A percentile compares a stretch with the other conserved stretches of the same genome.
Evolutionary conservation across 1,139 yeast genomes (phyloP).

Genomic region (Yarrowia galli): DNA sequence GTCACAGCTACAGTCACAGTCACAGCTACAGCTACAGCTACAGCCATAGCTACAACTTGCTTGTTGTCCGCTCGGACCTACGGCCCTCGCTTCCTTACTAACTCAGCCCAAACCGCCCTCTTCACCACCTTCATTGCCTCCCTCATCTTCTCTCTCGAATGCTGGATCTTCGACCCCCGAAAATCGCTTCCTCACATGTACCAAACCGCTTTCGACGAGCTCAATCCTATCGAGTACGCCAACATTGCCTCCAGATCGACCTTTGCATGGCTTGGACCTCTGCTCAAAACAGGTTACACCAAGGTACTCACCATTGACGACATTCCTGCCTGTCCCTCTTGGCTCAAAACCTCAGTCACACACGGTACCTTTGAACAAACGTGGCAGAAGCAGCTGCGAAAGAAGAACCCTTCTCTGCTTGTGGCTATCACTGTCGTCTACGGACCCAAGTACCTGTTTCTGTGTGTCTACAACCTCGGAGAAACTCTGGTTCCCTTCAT

Average conservation of each 20-base stretch:
- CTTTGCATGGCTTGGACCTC: slow-evolving; percentile 26
- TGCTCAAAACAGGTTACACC: slow-evolving; percentile 9
- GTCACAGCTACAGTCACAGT: too few species aligned
- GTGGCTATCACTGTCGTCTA: slow-evolving; percentile 1
- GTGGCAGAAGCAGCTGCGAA: slow-evolving; percentile 27
- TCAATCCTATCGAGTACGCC: slow-evolving; percentile 33
- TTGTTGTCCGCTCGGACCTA: too few species aligned
- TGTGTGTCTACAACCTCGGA: slow-evolving; percentile 30
- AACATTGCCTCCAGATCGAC: slow-evolving; percentile 21
- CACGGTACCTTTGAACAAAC: slow-evolving; percentile 23
- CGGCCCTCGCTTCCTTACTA: background rate
- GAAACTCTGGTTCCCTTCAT: slow-evolving; percentile 61
- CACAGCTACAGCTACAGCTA: too few species aligned
- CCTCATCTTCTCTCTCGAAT: slow-evolving; percentile 9
- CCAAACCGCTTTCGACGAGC: slow-evolving; percentile 4
- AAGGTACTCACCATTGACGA: slow-evolving; percentile 37
- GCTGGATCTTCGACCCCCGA: slow-evolving; percentile 27
- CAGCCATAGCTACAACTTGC: too few species aligned
- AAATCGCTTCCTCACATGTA: slow-evolving; percentile 29
- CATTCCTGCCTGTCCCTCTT: slow-evolving; percentile 24
- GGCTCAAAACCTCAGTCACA: slow-evolving; percentile 8
- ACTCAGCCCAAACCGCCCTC: slow-evolving; percentile 10
- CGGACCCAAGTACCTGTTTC: slow-evolving; percentile 17
- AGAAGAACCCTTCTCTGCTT: slow-evolving; percentile 24
- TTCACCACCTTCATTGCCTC: background rate